Conservation (phyloP, 371 early-diverging fungal genomes). For the Syncephalastrum contaminatum region DNA sequence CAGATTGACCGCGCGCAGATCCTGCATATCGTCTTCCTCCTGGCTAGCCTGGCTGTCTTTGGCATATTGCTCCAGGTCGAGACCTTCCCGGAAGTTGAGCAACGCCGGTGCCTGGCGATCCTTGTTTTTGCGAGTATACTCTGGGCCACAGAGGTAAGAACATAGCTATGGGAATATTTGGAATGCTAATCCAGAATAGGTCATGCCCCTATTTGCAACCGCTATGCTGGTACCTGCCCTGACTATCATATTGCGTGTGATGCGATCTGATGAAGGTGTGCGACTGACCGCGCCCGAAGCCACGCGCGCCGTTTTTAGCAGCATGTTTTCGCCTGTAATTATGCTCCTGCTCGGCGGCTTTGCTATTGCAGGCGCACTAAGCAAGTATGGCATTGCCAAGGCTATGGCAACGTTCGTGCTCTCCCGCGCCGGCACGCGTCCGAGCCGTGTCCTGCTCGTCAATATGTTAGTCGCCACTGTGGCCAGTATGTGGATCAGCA, state of each 20-base stretch:
- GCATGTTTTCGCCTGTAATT: slow-evolving; percentile 85
- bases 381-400: slow-evolving; percentile 92
- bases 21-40: slow-evolving; percentile 31
- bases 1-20: slow-evolving; percentile 34
- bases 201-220: slow-evolving; percentile 92
- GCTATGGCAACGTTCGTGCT: slow-evolving; percentile 85
- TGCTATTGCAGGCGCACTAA: slow-evolving; percentile 77
- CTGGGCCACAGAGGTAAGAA: slow-evolving; percentile 88
- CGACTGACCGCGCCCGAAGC: slow-evolving; percentile 61
- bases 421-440: slow-evolving; percentile 84
- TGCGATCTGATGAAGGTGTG: slow-evolving; percentile 61
- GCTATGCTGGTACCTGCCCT: slow-evolving; percentile 87
- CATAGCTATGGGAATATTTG: not conserved
- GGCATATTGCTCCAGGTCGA: slow-evolving; percentile 44
- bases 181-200: slow-evolving; percentile 38
- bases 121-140: slow-evolving; percentile 84
- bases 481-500: slow-evolving; percentile 96
- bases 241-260: slow-evolving; percentile 80
- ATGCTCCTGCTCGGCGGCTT: slow-evolving; percentile 85
- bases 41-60: slow-evolving; percentile 57
- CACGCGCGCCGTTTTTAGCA: slow-evolving; percentile 66
- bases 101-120: slow-evolving; percentile 86
- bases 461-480: slow-evolving; percentile 95
- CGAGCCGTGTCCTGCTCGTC: slow-evolving; percentile 81
- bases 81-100: slow-evolving; percentile 62